Base-by-base conservation (phyloP, 1,284 basidiomycete genomes). In the Prillingera fragicola region DNA sequence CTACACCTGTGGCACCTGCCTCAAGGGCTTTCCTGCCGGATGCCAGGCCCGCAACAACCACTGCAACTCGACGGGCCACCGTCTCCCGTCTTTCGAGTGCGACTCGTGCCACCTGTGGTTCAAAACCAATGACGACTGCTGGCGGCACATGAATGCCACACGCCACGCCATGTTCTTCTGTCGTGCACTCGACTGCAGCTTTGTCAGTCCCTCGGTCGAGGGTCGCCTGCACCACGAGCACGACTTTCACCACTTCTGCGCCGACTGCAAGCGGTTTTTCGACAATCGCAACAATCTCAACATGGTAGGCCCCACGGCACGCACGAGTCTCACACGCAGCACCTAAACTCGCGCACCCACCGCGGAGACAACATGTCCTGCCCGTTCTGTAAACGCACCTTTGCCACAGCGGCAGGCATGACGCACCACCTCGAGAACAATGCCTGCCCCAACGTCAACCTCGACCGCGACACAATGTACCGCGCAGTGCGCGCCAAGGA, bases 371-470 rank as follows among this genome's bases (percentile, higher is more conserved):
- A 15, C 6, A 15, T 42, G 12, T 9, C n/a, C 13, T 48, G 45
- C 36, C 40, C 32, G 15, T 43, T 34, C 23, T 35, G 36, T 29
- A 1, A n/a, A 22, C 27, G 38, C 8, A n/a, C 24, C 13, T 48
- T 41, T 21, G 13, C 33, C 9, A 36, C 19, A 8, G 47, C 47
- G 5, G 37, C 47, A 0, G 47, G 41, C 7, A n/a, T 48, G 8
- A 22, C 31, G 9, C 41, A 48, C 47, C 41, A 48, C 38, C 41
- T 41, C 29, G 47, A 48, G 31, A 15, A 18, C 7, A 26, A n/a
- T n/a, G 26, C 25, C 10, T 44, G 47, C 31, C 33, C 33, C 3
- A 26, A 23, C 4, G 47, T 42, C 2, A 14, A 32, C 21, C 28
- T 44, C 7, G 22, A 33, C 25, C 34, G 47, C 21, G 33, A 49